Conservation (phyloP, 2,329 filamentous ascomycete genomes). For the Aspergillus latus region DNA sequence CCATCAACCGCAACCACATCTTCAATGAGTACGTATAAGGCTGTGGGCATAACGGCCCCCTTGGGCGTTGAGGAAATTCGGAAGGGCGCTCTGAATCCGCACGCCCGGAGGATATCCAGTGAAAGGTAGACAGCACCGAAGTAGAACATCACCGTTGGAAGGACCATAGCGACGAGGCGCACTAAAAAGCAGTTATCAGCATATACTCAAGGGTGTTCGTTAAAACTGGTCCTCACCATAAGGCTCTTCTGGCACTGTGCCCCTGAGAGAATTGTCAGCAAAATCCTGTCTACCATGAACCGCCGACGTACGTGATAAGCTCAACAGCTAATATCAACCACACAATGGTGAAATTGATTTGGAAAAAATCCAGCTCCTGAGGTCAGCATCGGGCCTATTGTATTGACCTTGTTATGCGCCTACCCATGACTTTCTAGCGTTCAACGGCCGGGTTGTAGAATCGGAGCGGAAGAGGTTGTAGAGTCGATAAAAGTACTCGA, state of each 20-base stretch:
- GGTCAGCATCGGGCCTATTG: constrained; percentile 7
- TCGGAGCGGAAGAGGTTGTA: constrained; percentile 40
- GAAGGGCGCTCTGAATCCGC: constrained; percentile 55
- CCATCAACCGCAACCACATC: constrained; percentile 68
- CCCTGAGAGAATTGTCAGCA: constrained; percentile 30
- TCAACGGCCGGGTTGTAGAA: constrained; percentile 41
- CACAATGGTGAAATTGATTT: constrained; percentile 48
- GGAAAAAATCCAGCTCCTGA: constrained; percentile 45
- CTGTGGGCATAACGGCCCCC: constrained; percentile 58
- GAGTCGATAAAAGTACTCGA: constrained; percentile 46
- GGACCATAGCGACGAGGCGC: constrained; percentile 46
- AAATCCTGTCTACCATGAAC: background rate
- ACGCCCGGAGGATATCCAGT: constrained; percentile 43
- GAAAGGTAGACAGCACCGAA: constrained; percentile 44
- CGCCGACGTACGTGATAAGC: constrained; percentile 40
- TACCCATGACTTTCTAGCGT: constrained; percentile 46
- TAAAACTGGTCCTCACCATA: constrained; percentile 33
- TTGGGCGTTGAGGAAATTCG: constrained; percentile 64
- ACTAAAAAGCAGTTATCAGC: constrained; percentile 27
- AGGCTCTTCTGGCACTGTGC: constrained; percentile 42
- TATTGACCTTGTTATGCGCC: background rate
- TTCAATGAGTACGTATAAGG: constrained; percentile 65
- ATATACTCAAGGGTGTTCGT: background rate
- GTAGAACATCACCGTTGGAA: constrained; percentile 49
- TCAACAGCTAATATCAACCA: constrained; percentile 46